These are phyloP conservation scores for Populus tremula DNA, from an alignment of 345 rosid species.

Conservation along the genomic window DNA sequence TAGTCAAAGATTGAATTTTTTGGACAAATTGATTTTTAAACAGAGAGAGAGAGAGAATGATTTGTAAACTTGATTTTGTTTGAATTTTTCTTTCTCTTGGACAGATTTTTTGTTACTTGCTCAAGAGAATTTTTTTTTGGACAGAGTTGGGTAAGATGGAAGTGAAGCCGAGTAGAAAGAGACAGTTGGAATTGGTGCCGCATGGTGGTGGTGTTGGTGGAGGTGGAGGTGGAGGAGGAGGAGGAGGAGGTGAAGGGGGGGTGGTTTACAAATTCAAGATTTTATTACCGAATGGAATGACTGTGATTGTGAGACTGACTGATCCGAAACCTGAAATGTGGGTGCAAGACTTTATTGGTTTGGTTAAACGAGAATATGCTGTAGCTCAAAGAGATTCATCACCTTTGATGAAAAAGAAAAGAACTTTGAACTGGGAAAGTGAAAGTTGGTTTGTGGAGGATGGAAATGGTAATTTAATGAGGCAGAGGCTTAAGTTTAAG, in stretches of 20 bases:
- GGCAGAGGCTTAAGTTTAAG: slow-evolving; percentile 23
- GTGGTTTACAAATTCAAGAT: slow-evolving; percentile 40
- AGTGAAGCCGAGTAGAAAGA: slow-evolving; percentile 4
- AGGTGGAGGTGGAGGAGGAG: background rate
- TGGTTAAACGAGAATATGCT: slow-evolving; percentile 34
- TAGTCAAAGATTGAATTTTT: too few relatives aligned
- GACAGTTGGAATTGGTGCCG: slow-evolving; percentile 7
- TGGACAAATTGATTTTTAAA: too few relatives aligned
- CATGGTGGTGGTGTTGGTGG: slow-evolving; percentile 9
- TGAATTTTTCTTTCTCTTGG: background rate
- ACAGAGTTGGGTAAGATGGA: too few relatives aligned
- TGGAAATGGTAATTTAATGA: slow-evolving; percentile 24
- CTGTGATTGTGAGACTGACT: slow-evolving; percentile 28
- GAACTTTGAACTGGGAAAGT: slow-evolving; percentile 36
- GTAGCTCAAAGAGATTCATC: slow-evolving; percentile 12
- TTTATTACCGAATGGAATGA: slow-evolving; percentile 51
- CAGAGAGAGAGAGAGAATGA: too few relatives aligned
- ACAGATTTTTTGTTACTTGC: background rate
- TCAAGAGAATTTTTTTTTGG: background rate
- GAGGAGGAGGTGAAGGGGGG: background rate
- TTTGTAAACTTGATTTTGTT: background rate
- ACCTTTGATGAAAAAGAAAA: slow-evolving; percentile 6
- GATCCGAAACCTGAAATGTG: slow-evolving; percentile 31
- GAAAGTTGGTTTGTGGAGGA: slow-evolving; percentile 30
- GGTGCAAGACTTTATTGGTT: slow-evolving; percentile 28